A percentile compares a stretch with the other conserved stretches of the same genome.
Conservation (phyloP, 108 stramenopile genomes). For the Cyclotella cryptica region DNA sequence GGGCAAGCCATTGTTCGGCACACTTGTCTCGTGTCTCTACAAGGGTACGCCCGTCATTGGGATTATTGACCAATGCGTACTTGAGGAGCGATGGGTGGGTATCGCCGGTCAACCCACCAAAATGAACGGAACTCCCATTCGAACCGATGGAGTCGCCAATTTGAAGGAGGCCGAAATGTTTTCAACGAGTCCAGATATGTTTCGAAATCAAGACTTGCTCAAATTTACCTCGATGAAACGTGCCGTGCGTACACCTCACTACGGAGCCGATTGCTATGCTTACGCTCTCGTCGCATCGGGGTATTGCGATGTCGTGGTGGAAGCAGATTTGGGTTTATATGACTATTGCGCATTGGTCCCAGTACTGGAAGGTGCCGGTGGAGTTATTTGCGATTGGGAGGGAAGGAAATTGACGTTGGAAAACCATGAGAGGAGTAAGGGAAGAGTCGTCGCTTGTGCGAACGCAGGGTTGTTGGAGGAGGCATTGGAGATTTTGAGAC, state of each 20-base stretch:
- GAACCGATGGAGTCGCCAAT: conserved; percentile 20
- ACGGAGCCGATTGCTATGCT: conserved; percentile 68
- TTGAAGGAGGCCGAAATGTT: conserved; percentile 53
- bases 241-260: conserved; percentile 34
- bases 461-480: conserved; percentile 12
- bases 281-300: conserved; percentile 66
- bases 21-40: conserved; percentile 53
- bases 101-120: conserved; percentile 43
- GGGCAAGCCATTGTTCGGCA: conserved; percentile 68
- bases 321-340: conserved; percentile 63
- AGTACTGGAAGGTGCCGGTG: conserved; percentile 62
- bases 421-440: conserved; percentile 50
- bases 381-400: conserved; percentile 61
- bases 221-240: conserved; percentile 46
- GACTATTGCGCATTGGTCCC: conserved; percentile 66
- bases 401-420: conserved; percentile 49
- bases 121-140: conserved; percentile 53
- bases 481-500: too few relatives aligned
- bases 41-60: conserved; percentile 58
- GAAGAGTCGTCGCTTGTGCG: conserved; percentile 59
- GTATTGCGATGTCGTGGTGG: conserved; percentile 59
- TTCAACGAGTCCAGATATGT: conserved; percentile 66
- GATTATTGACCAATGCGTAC: conserved; percentile 65
- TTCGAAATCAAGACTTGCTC: conserved; percentile 42
- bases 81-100: conserved; percentile 68